Conservation (phyloP, 2,329 filamentous ascomycete genomes). For the Fusarium solani-melongenae region DNA sequence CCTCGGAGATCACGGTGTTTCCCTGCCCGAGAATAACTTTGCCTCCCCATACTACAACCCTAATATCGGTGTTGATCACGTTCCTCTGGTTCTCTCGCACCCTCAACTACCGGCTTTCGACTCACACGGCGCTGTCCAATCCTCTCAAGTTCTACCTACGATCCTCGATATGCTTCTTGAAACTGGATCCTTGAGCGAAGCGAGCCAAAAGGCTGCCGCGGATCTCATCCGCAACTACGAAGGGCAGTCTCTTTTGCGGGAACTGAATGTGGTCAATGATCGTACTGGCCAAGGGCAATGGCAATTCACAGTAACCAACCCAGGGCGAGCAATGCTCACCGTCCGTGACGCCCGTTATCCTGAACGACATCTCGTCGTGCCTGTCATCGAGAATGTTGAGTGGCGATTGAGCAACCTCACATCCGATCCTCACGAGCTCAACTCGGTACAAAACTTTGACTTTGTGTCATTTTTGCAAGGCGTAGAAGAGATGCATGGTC, state of each 20-base stretch:
- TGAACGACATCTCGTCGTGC: conserved; percentile 45
- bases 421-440: conserved; percentile 42
- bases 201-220: conserved; percentile 28
- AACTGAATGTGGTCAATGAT: conserved; percentile 13
- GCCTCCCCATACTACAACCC: conserved; percentile 48
- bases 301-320: conserved; percentile 50
- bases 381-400: conserved; percentile 47
- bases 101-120: conserved; percentile 45
- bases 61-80: conserved; percentile 45
- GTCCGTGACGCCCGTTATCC: conserved; percentile 48
- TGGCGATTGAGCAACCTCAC: conserved; percentile 47
- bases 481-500: conserved; percentile 41
- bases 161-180: conserved; percentile 49
- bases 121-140: conserved; percentile 45
- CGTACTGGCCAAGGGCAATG: conserved; percentile 42
- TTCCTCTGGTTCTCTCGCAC: conserved; percentile 48
- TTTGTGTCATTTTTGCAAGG: conserved; percentile 39
- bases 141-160: conserved; percentile 47
- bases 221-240: conserved; percentile 47
- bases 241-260: conserved; percentile 47
- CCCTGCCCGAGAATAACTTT: conserved; percentile 46
- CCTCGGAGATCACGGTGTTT: conserved; percentile 49
- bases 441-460: conserved; percentile 41
- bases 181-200: conserved; percentile 42
- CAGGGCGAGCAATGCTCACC: conserved; percentile 47